These are phyloP conservation scores for Fusarium pseudograminearum DNA, from an alignment of 2,329 filamentous ascomycete genomes.

Conservation along the genomic window DNA sequence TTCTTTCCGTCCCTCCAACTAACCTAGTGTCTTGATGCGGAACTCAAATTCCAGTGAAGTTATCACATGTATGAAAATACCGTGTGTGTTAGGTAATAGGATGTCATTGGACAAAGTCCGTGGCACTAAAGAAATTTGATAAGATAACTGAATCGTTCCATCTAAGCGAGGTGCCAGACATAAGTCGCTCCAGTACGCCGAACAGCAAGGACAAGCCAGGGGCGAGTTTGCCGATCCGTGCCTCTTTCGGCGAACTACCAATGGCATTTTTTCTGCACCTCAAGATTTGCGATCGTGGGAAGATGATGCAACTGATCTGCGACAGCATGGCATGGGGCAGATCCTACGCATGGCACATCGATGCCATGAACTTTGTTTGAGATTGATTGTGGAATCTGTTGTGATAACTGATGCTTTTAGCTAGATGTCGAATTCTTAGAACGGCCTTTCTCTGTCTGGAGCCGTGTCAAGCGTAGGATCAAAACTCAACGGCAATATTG, in stretches of 20 bases:
- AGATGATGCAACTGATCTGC: slow-evolving; percentile 7
- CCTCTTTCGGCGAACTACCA: neutral
- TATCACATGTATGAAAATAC: rapidly evolving
- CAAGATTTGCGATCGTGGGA: neutral
- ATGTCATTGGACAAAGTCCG: neutral
- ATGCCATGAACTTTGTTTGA: neutral
- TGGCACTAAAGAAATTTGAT: neutral
- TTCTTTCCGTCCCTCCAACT: neutral
- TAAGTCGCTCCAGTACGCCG: neutral
- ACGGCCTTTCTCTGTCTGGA: too few relatives aligned
- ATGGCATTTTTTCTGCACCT: neutral
- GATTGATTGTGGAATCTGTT: neutral
- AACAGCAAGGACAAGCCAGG: neutral
- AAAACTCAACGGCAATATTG: neutral
- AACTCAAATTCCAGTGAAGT: rapidly evolving
- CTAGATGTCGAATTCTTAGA: neutral
- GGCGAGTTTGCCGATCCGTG: neutral
- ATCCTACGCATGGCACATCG: neutral
- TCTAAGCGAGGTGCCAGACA: neutral
- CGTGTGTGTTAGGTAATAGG: neutral
- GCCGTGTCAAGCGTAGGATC: neutral
- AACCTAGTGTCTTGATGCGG: neutral
- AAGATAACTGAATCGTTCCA: neutral
- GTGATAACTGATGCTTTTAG: neutral
- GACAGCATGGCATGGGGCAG: neutral